Evolutionary conservation across 305 asterid genomes (phyloP).

Genomic region (Fraxinus latifolia): DNA sequence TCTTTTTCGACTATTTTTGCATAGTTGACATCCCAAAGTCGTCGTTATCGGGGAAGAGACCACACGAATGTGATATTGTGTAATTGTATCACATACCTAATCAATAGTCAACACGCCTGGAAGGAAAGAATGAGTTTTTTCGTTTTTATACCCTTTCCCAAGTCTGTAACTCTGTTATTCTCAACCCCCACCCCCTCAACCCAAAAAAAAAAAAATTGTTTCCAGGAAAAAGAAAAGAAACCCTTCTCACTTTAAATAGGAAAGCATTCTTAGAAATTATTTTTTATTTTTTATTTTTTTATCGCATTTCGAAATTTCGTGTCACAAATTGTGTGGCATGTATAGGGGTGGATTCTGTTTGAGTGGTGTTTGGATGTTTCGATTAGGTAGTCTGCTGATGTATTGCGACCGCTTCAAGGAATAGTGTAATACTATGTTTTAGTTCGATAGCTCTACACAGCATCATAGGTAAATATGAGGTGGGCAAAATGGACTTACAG

Average conservation of each 20-base stretch:
- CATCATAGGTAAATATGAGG: not conserved
- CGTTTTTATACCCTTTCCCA: not conserved
- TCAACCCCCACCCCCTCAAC: not conserved
- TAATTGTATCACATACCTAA: slow-evolving; percentile 34
- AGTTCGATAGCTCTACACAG: not conserved
- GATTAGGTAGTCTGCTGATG: slow-evolving; percentile 2
- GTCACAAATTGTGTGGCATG: not conserved
- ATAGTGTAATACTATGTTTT: not conserved
- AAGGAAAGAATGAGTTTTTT: slow-evolving; percentile 18
- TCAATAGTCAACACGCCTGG: slow-evolving; percentile 22
- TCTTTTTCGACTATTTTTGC: slow-evolving; percentile 13
- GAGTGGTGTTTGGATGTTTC: not conserved
- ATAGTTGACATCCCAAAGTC: slow-evolving; percentile 18
- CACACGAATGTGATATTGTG: slow-evolving; percentile 45
- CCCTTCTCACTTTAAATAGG: not conserved
- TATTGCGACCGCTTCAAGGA: not conserved
- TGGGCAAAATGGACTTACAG: not conserved
- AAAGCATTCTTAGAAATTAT: not conserved
- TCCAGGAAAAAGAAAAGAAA: not conserved
- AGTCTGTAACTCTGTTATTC: not conserved
- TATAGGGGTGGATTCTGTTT: not conserved
- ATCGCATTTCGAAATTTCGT: not conserved
- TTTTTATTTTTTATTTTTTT: too few relatives aligned
- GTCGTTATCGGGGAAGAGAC: slow-evolving; percentile 29
- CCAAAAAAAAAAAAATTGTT: too few relatives aligned